Base-by-base conservation (phyloP, 2,329 filamentous ascomycete genomes). In the Ceratocystis alfenasii region DNA sequence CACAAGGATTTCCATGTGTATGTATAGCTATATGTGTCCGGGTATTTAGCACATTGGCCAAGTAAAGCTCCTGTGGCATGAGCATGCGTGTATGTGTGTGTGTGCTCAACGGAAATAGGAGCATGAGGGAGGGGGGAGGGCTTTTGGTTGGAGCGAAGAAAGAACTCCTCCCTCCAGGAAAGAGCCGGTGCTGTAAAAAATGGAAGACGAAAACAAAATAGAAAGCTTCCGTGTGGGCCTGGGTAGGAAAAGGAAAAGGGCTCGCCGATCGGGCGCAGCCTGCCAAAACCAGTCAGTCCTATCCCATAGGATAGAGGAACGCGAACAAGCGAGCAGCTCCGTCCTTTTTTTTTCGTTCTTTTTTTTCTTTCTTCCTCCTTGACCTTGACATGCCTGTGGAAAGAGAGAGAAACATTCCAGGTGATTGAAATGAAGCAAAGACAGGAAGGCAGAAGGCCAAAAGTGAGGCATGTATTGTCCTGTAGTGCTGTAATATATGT, bases 211-310 rank as follows among this genome's bases (percentile, higher is more conserved):
- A 41, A 41, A 41, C 36, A 41, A 41, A 41, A 50, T 5, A 50
- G n/a, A 50, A 50, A 50, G 46, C 55, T 3, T 17, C 25, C 17
- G 8, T 30, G 12, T 20, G 22, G 20, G 10, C 50, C 12, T 12
- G 12, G 8, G 5, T 25, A 55, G 20, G 22, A 25, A 59, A 59
- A 55, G 20, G 22, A 25, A 59, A 59, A 30, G 55, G 33, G 28
- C 33, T 59, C 4, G 12, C 55, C 55, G 55, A 59, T 59, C 55
- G n/a, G 55, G 55, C 55, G 33, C 55, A 59, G 55, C 55, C 10
- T 41, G 36, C 36, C 36, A 41, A 41, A 41, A 10, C 10, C 2
- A 22, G 22, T 2, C 36, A 41, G 36, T 41, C 10, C 3, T 12
- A 41, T 41, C 36, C 36, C 36, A 10, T 3, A 41, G 10, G 36